Base-by-base conservation (phyloP, 805 yeast species). In the Sugiyamaella lignohabitans region DNA sequence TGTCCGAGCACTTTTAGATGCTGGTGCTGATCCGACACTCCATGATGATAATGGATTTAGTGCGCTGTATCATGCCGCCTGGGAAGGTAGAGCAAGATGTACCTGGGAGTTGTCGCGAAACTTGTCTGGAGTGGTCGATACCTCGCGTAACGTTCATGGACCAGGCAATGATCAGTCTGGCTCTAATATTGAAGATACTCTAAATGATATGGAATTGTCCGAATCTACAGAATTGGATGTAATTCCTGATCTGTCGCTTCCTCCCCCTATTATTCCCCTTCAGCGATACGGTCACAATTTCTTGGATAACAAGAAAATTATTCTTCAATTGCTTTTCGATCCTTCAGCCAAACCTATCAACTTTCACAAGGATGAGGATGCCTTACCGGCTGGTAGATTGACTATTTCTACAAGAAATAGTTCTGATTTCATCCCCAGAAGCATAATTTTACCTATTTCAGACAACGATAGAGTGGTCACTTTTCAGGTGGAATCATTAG, bases 221-320 rank as follows among this genome's bases (percentile, higher is more conserved):
- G 56, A 46, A 17, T 37, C 38, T 17, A 45, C 47, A 16, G 76
- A 72, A 45, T 68, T 78, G 5, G 95, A 87, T 54, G 18, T 17
- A 5, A 91, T 93, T 45, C 98, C 98, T 0, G 96, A 87, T 57
- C 74, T 93, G 42, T 79, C 88, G 19, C 71, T 93, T 48, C 98
- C 98, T 0, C 98, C 98, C 1, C 98, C 98, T 2, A 87, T 93
- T 45, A 79, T 93, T 43, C 98, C 98, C 0, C 69, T 93, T 45
- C 75, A 96, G 58, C 78, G 95, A 57, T 93, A 93, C 61, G 98
- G 98, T 14, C 98, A 93, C 65, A 93, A 87, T 63, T 93, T 88
- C 69, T 68, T 93, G 59, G 98, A 93, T 60, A 86, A 85, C 61
- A 87, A 87, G 63, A 87, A 87, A 62, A 87, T 87, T 3, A 79